These are phyloP conservation scores for Aspergillus tamarii DNA, from an alignment of 2,329 filamentous ascomycete species.

Conservation along the genomic window DNA sequence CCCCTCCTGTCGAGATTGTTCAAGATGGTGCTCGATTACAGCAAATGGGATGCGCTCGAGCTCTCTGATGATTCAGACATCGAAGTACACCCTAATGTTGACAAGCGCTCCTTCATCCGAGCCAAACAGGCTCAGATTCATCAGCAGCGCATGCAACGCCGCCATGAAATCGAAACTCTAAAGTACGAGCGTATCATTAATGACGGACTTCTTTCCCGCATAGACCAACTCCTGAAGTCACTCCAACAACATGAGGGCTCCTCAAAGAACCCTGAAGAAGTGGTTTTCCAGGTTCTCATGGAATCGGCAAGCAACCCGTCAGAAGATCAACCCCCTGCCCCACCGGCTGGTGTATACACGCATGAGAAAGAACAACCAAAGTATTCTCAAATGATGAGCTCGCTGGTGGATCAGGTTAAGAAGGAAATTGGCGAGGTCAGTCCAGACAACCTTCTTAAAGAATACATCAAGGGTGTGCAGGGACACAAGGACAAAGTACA, in stretches of 20 bases:
- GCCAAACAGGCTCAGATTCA: conserved; percentile 98
- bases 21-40: conserved; percentile 65
- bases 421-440: conserved; percentile 75
- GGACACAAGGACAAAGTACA: conserved; percentile 77
- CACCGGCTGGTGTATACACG: conserved; percentile 78
- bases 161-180: conserved; percentile 84
- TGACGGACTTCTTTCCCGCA: conserved; percentile 82
- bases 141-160: conserved; percentile 81
- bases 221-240: conserved; percentile 74
- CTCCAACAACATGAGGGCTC: conserved; percentile 74
- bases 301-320: conserved; percentile 72
- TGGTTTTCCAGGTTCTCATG: conserved; percentile 88
- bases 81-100: conserved; percentile 97
- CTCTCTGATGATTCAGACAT: conserved; percentile 97
- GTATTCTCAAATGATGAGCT: conserved; percentile 98
- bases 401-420: conserved; percentile 92
- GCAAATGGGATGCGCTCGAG: conserved; percentile 79
- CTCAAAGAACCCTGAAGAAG: conserved; percentile 69
- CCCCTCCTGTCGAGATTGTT: conserved; percentile 22
- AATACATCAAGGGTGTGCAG: conserved; percentile 77
- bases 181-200: conserved; percentile 92
- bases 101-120: conserved; percentile 97
- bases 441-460: conserved; percentile 69
- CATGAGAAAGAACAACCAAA: conserved; percentile 75
- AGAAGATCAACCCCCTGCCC: conserved; percentile 73